Evolutionary conservation across 495 filamentous ascomycete species (phyloP), one percentile per base, ranked within the genome.

Genomic region (Annulohypoxylon nitens): DNA sequence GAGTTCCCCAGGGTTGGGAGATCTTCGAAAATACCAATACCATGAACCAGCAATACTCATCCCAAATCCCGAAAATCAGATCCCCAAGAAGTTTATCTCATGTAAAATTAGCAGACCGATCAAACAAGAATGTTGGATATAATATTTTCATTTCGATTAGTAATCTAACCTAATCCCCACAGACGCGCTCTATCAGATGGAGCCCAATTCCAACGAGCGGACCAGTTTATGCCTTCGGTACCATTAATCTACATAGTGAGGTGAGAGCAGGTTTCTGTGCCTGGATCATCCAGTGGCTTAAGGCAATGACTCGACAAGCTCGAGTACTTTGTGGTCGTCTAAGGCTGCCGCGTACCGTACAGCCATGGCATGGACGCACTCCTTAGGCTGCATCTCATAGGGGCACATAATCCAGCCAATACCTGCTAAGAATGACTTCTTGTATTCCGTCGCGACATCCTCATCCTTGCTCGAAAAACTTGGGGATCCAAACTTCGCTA

Each of bases 381-480:
- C 47, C 18, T 55, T 39, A 30, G 36, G 33, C 9, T 71, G 69
- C 69, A 66, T 61, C 16, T 61, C 54, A 16, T 65, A 61, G 14
- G 69, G 62, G 14, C 62, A 66, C 37, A 71, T 26, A 11, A 71
- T 61, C 69, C 69, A 71, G 18, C 62, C 62, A 2, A 66, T 55
- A 18, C 69, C 69, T 16, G 41, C 34, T 2, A 71, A 34, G 37
- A 70, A 58, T 1, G 65, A 59, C 60, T 69, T 64, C 4, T 67
- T 63, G 61, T 75, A 72, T 67, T 80, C 74, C 2, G 26, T 41
- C 57, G 70, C 36, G 2, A 78, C 69, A 30, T 78, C 76, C 8
- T 78, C 70, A 2, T 76, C 58, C n/a, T 72, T 58, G 1, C 63
- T 57, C 3, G 75, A 73, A 12, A 78, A 86, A 34, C 36, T 41